phyloP scores from a whole-genome alignment of 805 yeast genomes.

The Candida corydali region DNA sequence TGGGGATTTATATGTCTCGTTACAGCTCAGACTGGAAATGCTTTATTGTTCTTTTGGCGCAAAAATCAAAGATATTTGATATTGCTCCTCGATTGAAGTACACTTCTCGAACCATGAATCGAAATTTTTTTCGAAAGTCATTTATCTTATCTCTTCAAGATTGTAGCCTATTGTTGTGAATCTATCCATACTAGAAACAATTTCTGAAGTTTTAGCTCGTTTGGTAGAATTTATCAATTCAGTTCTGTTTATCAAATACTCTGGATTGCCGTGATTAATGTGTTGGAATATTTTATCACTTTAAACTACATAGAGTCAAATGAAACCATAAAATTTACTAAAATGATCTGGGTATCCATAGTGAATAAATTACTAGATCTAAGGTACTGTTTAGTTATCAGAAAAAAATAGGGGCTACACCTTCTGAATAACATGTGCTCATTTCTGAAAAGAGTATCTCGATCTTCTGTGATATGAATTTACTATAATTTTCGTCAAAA shows the following conservation, averaged over 20 bases:
- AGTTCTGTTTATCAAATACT: slow-evolving; percentile 56
- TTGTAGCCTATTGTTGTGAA: slow-evolving; percentile 67
- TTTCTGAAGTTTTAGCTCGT: slow-evolving; percentile 65
- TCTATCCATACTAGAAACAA: slow-evolving; percentile 69
- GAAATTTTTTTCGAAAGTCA: slow-evolving; percentile 58
- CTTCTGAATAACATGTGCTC: too few species aligned
- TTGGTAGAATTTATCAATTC: slow-evolving; percentile 74
- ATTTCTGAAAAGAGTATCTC: too few species aligned
- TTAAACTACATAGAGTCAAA: too few species aligned
- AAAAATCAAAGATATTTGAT: slow-evolving; percentile 64
- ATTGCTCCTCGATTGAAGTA: slow-evolving; percentile 79
- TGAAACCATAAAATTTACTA: too few species aligned
- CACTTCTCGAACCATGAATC: slow-evolving; percentile 48
- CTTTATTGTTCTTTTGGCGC: slow-evolving; percentile 65
- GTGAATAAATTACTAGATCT: too few species aligned
- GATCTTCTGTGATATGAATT: too few species aligned
- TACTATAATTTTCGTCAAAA: too few species aligned
- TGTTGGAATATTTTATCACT: too few species aligned
- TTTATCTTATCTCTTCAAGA: slow-evolving; percentile 57
- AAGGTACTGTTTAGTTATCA: too few species aligned
- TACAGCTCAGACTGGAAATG: too few species aligned
- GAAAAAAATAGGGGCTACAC: too few species aligned
- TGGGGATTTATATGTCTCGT: background rate
- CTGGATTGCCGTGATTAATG: slow-evolving; percentile 87
- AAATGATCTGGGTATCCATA: too few species aligned